A percentile compares a stretch with the other conserved stretches of the same genome.
Conservation (phyloP, 2,329 filamentous ascomycete species). For the Neoarthrinium moseri region DNA sequence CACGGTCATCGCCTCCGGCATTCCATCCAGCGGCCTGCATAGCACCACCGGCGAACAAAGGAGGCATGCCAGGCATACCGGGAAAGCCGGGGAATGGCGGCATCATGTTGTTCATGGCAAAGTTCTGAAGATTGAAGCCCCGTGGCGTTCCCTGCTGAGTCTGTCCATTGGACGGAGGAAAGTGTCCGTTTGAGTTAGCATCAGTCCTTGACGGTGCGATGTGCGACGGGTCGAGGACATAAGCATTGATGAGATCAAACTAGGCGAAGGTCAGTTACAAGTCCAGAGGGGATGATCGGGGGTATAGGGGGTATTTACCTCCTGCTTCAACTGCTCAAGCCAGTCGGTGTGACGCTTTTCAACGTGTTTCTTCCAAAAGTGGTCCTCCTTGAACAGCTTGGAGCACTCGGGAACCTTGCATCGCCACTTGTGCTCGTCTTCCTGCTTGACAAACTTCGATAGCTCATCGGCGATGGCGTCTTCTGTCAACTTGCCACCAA, state of each 20-base stretch:
- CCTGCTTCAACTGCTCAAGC: slow-evolving; percentile 75
- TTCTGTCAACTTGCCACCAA: slow-evolving; percentile 83
- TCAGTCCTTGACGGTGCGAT: slow-evolving; percentile 92
- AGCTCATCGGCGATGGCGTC: slow-evolving; percentile 87
- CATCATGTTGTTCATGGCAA: slow-evolving; percentile 59
- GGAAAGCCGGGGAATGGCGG: slow-evolving; percentile 59
- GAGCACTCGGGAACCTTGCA: slow-evolving; percentile 96
- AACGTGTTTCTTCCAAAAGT: slow-evolving; percentile 97
- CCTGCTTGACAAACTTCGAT: slow-evolving; percentile 86
- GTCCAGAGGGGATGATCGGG: background rate
- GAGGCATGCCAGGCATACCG: slow-evolving; percentile 54
- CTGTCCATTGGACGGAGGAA: slow-evolving; percentile 77
- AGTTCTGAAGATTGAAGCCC: slow-evolving; percentile 83
- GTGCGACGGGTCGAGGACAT: slow-evolving; percentile 90
- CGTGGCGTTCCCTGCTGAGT: slow-evolving; percentile 80
- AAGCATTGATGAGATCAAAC: slow-evolving; percentile 89
- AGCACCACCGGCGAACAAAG: slow-evolving; percentile 43
- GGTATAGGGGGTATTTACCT: slow-evolving; percentile 61
- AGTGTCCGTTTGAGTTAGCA: slow-evolving; percentile 93
- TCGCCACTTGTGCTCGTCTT: slow-evolving; percentile 94
- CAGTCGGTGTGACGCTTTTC: slow-evolving; percentile 94
- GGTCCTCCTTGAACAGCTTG: slow-evolving; percentile 94
- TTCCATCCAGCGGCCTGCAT: slow-evolving; percentile 47
- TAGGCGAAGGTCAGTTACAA: slow-evolving; percentile 33
- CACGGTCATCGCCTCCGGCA: slow-evolving; percentile 50